Conservation (phyloP, 2,329 filamentous ascomycete species). For the Epichloe coenophiala region DNA sequence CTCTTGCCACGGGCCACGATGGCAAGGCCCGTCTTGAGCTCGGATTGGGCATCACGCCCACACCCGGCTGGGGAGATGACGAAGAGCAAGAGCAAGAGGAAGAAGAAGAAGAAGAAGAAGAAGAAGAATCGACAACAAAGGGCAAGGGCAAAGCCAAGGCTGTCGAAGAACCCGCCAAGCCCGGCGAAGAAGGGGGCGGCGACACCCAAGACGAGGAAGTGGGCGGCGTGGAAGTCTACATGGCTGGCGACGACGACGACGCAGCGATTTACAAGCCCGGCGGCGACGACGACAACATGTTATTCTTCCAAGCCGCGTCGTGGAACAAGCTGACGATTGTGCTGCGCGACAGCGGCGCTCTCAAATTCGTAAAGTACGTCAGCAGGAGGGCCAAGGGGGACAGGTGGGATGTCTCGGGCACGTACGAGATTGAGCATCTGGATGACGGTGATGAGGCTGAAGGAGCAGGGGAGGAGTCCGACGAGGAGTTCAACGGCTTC, state of each 20-base stretch:
- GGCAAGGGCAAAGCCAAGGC: slow-evolving; percentile 17
- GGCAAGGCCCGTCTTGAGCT: slow-evolving; percentile 71
- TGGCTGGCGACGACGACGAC: slow-evolving; percentile 70
- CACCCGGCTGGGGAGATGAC: slow-evolving; percentile 68
- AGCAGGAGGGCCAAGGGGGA: slow-evolving; percentile 66
- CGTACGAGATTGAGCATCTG: slow-evolving; percentile 55
- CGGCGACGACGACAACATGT: slow-evolving; percentile 60
- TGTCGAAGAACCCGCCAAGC: slow-evolving; percentile 15
- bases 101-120: too few species aligned
- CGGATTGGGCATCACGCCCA: slow-evolving; percentile 77
- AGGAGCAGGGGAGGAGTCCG: slow-evolving; percentile 21
- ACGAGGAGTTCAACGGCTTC: slow-evolving; percentile 47
- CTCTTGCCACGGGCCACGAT: slow-evolving; percentile 74
- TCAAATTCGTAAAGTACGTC: slow-evolving; percentile 96
- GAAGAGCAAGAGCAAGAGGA: slow-evolving; percentile 35
- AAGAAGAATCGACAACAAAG: slow-evolving; percentile 34
- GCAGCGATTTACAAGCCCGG: slow-evolving; percentile 78
- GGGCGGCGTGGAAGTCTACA: slow-evolving; percentile 79
- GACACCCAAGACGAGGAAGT: slow-evolving; percentile 35
- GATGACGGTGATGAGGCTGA: slow-evolving; percentile 22
- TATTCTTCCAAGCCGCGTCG: slow-evolving; percentile 47
- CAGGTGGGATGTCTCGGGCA: slow-evolving; percentile 78
- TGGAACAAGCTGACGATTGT: slow-evolving; percentile 95
- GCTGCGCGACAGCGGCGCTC: slow-evolving; percentile 67
- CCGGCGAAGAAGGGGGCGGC: slow-evolving; percentile 13